Base-by-base conservation (phyloP, 2,329 filamentous ascomycete species). In the Akanthomyces lecanii region DNA sequence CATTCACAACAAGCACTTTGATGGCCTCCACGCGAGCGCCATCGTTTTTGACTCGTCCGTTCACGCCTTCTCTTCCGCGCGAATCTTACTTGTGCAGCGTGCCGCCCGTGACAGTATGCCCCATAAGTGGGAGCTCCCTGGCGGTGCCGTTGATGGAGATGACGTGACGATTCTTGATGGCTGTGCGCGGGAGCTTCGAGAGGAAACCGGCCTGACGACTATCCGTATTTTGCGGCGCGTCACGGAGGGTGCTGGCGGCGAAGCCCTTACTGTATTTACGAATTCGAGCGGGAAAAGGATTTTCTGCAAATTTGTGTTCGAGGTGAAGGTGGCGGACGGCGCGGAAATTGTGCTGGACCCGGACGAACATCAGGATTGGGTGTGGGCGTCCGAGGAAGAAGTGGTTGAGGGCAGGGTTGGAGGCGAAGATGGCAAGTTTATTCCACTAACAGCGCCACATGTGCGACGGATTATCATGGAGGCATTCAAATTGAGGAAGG, bases 61-160 rank as follows among this genome's bases (percentile, higher is more conserved):
- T 12, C 16, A 14, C 5, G 10, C 55, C 5, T 18, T 47, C 7
- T 51, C 58, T 18, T 18, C 58, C 0, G 62, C 69, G 61, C 71
- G 73, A 44, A 69, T 82, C 53, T 77, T 82, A 2, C 76, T 83
- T 23, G 67, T 82, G 11, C 80, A 81, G 68, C 78, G 80, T 68
- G 76, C 78, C 33, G 65, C 74, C 6, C 70, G 75, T 66, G 79
- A 82, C 70, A 77, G 71, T 61, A 76, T 77, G 71, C 80, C 81
- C 3, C 69, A 75, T 62, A 70, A 66, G 4, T 83, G 81, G 81
- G 81, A 84, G 63, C 65, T 76, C 0, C 81, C 81, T 1, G 81
- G 81, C 25, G 81, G 81, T n/a, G 77, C 72, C 0, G 76, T 76
- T 47, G 81, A 83, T 56, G 80, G 82, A 63, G 48, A 64, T 6